Base-by-base conservation (phyloP, 768 basidiomycete species). In the Hirschioporus abietinus region DNA sequence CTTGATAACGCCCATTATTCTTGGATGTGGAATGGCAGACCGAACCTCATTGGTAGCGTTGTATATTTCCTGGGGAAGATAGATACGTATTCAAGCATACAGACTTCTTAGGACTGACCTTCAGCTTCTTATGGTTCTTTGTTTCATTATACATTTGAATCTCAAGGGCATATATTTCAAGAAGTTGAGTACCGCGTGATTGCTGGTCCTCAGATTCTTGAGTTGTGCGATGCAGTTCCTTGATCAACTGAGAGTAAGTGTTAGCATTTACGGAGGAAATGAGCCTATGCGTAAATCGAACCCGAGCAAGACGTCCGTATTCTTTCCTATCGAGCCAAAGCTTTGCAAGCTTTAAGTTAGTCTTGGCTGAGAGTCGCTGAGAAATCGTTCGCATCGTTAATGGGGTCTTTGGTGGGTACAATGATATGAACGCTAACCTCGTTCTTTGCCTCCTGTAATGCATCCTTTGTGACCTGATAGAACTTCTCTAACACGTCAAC, bases 91-190 rank as follows among this genome's bases (percentile, higher is more conserved):
- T 34, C 30, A 12, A 15, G 25, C 24, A 15, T 5, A 61, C 30
- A 24, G 3, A 61, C 9, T 7, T 61, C 15, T 12, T 8, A 18
- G 15, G 24, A 15, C 23, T 25, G 3, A 91, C 95, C 84, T 98
- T 96, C 63, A 98, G 84, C 76, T 98, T 98, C 81, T 96, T 96
- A 80, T 90, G 90, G 73, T 99, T 97, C 71, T 91, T 87, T 70
- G 89, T 92, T 78, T 98, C 96, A 71, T 95, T 96, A 80, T 98
- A 95, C 97, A 99, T 99, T 75, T 99, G 96, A 66, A 99, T 99
- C 76, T 99, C 97, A 58, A 99, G 87, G 0, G 97, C 96, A 72
- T 98, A 98, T 52, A 99, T 95, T 78, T 99, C 97, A 27, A 99
- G 84, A 10, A 99, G 83, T 69, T 97, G 90, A 0, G 96, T 97